Percentiles rank a stretch among this genome's conserved stretches.
Conservation (phyloP, 2,329 filamentous ascomycete genomes). For the Monosporascus sp. region DNA sequence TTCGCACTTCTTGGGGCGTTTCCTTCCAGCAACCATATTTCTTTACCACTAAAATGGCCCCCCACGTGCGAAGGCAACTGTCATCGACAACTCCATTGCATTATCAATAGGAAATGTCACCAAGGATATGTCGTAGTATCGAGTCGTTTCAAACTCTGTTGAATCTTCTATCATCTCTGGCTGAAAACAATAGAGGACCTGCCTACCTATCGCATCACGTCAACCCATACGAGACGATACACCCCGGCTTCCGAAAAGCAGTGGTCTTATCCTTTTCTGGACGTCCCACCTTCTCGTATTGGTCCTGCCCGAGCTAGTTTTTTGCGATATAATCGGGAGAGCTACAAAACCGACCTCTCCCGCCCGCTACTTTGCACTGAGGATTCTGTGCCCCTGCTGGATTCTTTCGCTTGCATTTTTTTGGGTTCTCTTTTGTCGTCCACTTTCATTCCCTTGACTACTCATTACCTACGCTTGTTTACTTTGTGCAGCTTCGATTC, state of each 20-base stretch:
- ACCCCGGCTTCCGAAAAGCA: background rate
- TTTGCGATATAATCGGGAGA: background rate
- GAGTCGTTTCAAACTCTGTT: no score
- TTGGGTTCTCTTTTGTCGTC: background rate
- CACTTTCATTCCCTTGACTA: background rate
- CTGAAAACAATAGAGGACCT: background rate
- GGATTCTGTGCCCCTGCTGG: background rate
- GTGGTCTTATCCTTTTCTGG: background rate
- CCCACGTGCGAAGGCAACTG: no score
- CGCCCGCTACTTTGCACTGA: background rate
- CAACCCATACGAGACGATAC: background rate
- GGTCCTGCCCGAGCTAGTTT: background rate
- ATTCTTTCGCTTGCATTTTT: background rate
- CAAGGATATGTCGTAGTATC: no score
- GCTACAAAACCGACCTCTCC: background rate
- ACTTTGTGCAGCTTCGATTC: background rate
- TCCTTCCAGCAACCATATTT: no score
- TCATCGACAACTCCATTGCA: no score
- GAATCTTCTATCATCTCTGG: no score
- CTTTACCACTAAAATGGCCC: no score
- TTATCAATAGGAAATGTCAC: no score
- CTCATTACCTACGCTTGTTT: background rate
- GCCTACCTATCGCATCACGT: background rate
- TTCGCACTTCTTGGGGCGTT: background rate
- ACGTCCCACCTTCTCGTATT: constrained; percentile 1